Conservation (phyloP, 2,329 filamentous ascomycete genomes). For the Nigrospora osmanthi region DNA sequence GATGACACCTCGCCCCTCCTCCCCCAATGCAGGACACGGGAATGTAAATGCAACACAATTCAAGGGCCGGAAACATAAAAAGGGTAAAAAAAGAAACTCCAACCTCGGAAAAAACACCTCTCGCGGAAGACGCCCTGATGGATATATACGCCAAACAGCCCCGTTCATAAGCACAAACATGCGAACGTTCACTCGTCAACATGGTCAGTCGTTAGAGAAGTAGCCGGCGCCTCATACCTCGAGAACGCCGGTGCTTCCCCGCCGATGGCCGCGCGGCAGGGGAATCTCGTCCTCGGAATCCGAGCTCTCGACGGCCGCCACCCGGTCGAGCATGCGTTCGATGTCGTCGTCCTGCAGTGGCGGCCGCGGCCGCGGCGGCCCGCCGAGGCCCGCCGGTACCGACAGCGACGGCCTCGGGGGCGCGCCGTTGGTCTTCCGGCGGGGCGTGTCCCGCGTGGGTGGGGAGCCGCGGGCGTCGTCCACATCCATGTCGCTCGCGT, state of each 20-base stretch:
- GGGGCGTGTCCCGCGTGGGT: constrained; percentile 29
- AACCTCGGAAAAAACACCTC: neutral
- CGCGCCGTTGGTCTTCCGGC: constrained; percentile 33
- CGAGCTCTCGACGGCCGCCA: constrained; percentile 41
- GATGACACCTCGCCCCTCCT: neutral
- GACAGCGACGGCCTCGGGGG: constrained; percentile 28
- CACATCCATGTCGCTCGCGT: constrained; percentile 39
- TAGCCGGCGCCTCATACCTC: neutral
- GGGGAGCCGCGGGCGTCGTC: constrained; percentile 28
- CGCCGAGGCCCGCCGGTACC: constrained; percentile 39
- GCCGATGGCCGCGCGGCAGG: constrained; percentile 25
- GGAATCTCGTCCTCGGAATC: constrained; percentile 52
- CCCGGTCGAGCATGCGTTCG: constrained; percentile 49
- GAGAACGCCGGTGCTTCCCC: constrained; percentile 7
- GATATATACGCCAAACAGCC: constrained; percentile 1
- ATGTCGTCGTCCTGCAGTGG: constrained; percentile 47
- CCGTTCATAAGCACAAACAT: neutral
- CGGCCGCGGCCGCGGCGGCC: constrained; percentile 28
- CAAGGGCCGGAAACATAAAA: neutral
- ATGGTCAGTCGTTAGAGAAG: neutral
- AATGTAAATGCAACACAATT: constrained; percentile 8
- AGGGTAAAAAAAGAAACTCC: neutral
- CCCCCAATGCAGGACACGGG: constrained; percentile 7
- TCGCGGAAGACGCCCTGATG: neutral
- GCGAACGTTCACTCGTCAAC: neutral